Conservation (phyloP, 2,329 filamentous ascomycete species). For the Endoconidiophora polonica region DNA sequence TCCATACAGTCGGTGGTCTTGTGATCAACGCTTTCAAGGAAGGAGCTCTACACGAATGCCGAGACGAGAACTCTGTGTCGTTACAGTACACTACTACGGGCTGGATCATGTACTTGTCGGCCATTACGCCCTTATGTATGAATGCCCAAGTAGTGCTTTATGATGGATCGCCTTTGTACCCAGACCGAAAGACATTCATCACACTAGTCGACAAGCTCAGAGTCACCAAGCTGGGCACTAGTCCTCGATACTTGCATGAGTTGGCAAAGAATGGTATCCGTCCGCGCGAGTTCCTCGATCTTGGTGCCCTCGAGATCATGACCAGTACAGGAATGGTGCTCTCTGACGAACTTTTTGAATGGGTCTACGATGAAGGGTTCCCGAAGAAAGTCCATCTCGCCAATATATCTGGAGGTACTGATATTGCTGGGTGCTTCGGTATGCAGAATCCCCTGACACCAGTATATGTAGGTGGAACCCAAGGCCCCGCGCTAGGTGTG, state of each 20-base stretch:
- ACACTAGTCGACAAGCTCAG: conserved; percentile 43
- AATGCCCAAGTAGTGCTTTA: conserved; percentile 55
- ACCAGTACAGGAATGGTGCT: conserved; percentile 70
- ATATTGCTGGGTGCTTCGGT: conserved; percentile 50
- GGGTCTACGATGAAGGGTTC: conserved; percentile 60
- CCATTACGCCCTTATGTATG: conserved; percentile 38
- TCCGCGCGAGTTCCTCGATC: conserved; percentile 44
- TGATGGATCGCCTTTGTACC: conserved; percentile 66
- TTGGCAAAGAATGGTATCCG: conserved; percentile 45
- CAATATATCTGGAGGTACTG: conserved; percentile 65
- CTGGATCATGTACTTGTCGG: conserved; percentile 76
- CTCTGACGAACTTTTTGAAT: conserved; percentile 59
- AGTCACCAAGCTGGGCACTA: conserved; percentile 59
- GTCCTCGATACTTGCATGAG: conserved; percentile 62
- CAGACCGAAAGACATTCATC: conserved; percentile 46
- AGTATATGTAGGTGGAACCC: conserved; percentile 39
- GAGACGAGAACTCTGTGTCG: conserved; percentile 24
- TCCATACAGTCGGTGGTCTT: conserved; percentile 54
- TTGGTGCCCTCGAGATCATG: conserved; percentile 44
- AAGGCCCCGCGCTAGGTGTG: conserved; percentile 33
- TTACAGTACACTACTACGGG: conserved; percentile 51
- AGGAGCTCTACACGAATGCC: conserved; percentile 30
- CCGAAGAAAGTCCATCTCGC: conserved; percentile 47
- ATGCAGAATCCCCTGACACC: conserved; percentile 50
- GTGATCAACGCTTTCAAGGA: conserved; percentile 44